Evolutionary conservation across 768 basidiomycete genomes (phyloP), one percentile per base, ranked within the genome.

Genomic region (Mycena galopus): DNA sequence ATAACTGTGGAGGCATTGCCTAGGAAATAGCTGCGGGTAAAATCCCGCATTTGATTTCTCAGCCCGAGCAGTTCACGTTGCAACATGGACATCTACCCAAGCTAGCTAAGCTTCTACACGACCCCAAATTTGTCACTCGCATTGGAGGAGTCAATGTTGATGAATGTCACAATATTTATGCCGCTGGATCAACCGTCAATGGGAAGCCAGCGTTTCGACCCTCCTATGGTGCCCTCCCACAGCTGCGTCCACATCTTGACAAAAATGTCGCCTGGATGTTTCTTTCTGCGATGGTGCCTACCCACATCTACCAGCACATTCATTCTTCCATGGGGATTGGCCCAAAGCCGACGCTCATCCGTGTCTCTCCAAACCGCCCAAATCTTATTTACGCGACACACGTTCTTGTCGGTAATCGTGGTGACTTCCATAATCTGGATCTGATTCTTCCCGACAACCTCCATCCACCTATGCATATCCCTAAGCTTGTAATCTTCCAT

Each of bases 341-440:
- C 5, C n/a, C 57, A 0, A 37, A 35, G 29, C 33, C 50, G 4
- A 50, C 47, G 3, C 21, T 60, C 19, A 53, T 53, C 7, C 44
- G 37, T 3, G 67, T 61, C 9, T 68, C 67, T 4, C 30, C 11
- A 3, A 68, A 68, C 10, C 67, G 59, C 2, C 23, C 44, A 0
- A 68, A 68, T 25, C 19, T 68, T 0, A 61, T 68, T n/a, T 68
- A 68, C 16, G 67, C 67, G 1, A 61, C 58, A 2, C 67, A 61
- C 17, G 10, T n/a, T 12, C 58, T 68, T 17, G 50, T 68, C 2
- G 51, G 27, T 50, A 27, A 33, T 2, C 51, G 58, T 16, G 2
- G 4, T 0, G 32, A 61, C 14, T 2, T 68, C 2, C 58, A 19
- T 2, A 68, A 68, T 29, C 50, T 68, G 1, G 50, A 68, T 23